A percentile compares a stretch with the other conserved stretches of the same genome.
These are phyloP conservation scores for Strigomonas culicis DNA, from an alignment of 208 protist genomes.

Conservation along the genomic window DNA sequence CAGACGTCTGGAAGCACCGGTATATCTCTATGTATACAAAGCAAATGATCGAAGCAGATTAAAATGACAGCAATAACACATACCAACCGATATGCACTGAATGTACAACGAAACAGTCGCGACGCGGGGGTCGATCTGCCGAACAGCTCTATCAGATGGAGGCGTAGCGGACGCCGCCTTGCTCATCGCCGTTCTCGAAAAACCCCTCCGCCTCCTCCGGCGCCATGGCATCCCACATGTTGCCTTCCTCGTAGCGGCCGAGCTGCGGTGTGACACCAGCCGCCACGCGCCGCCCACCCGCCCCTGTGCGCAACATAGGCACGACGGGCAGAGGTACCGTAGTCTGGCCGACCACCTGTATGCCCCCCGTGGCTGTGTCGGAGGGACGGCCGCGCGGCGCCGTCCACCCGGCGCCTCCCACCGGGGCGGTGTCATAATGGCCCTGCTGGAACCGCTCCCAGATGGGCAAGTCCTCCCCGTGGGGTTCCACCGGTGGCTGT, in stretches of 20 bases:
- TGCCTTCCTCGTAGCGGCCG: conserved; percentile 28
- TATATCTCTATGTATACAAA: neutral
- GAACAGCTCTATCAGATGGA: conserved; percentile 5
- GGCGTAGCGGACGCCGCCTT: conserved; percentile 36
- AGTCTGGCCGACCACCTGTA: neutral
- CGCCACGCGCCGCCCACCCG: neutral
- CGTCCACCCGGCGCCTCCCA: neutral
- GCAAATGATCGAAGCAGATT: neutral
- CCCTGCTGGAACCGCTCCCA: too few species aligned
- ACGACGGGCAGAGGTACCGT: neutral
- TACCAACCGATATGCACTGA: too few species aligned
- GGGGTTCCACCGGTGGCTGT: too few species aligned
- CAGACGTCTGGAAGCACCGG: neutral
- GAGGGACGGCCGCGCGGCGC: conserved; percentile 3
- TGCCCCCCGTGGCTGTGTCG: neutral
- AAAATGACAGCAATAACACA: neutral
- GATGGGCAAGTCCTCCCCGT: too few species aligned
- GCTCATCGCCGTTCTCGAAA: conserved; percentile 44
- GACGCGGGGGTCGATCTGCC: too few species aligned
- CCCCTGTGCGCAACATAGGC: neutral
- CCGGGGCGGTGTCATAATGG: neutral
- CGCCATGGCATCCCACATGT: conserved; percentile 16
- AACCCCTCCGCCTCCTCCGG: conserved; percentile 21
- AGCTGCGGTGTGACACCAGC: conserved; percentile 3
- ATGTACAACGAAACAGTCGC: too few species aligned